Percentiles rank a stretch among this genome's conserved stretches.
These are phyloP conservation scores for Penicillium tannophilum DNA, from an alignment of 495 filamentous ascomycete genomes.

Conservation along the genomic window DNA sequence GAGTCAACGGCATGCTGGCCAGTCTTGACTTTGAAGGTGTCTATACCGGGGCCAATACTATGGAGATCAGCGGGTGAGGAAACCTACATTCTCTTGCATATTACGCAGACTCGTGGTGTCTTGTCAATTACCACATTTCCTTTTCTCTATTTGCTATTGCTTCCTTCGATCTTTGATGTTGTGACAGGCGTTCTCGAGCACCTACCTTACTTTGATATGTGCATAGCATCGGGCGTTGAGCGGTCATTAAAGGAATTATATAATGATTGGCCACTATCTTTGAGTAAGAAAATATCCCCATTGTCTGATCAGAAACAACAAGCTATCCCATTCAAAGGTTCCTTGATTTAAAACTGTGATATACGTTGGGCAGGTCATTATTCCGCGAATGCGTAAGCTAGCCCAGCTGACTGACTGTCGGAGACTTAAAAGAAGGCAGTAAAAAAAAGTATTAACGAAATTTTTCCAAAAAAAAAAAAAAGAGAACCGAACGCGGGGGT, in stretches of 20 bases:
- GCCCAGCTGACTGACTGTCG: conserved; percentile 31
- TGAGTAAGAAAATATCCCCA: background rate
- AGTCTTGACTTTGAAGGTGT: conserved; percentile 54
- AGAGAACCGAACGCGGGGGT: conserved; percentile 58
- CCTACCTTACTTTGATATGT: conserved; percentile 22
- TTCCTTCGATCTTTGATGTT: conserved; percentile 6
- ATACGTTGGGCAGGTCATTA: too few species aligned
- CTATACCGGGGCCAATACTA: conserved; percentile 38
- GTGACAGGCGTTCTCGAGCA: conserved; percentile 20
- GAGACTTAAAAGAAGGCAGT: too few species aligned
- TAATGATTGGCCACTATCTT: conserved; percentile 1
- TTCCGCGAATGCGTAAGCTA: conserved; percentile 43
- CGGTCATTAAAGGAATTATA: background rate
- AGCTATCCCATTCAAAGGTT: too few species aligned
- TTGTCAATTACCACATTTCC: conserved; percentile 11
- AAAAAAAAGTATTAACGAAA: background rate
- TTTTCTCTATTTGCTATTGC: conserved; percentile 4
- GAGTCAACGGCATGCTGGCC: conserved; percentile 55
- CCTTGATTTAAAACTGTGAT: too few species aligned
- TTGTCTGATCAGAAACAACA: too few species aligned
- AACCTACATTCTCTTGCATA: conserved; percentile 1
- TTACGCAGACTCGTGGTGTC: conserved; percentile 19
- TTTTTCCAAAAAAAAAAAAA: conserved; percentile 10
- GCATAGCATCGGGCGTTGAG: conserved; percentile 36
- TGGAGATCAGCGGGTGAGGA: conserved; percentile 22